A percentile compares a stretch with the other conserved stretches of the same genome.
Conservation (phyloP, 164 flowering plant species). For the Dillenia turbinata region DNA sequence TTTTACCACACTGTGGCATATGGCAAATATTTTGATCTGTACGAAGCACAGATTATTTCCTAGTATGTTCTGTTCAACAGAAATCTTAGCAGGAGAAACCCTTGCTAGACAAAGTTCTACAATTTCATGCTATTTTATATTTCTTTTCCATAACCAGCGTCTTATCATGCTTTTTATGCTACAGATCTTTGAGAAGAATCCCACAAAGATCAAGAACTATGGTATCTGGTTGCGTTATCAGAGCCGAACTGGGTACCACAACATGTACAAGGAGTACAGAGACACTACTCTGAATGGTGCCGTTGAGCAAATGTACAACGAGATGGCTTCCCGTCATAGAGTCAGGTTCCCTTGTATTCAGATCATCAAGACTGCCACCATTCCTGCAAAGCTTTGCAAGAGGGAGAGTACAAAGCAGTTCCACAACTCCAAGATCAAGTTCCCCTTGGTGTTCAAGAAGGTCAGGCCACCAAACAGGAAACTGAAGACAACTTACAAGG, state of each 20-base stretch:
- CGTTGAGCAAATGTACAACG: conserved; percentile 80
- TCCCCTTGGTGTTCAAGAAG: conserved; percentile 72
- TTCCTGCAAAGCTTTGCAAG: conserved; percentile 84
- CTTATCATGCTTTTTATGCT: neutral
- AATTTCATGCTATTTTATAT: no score
- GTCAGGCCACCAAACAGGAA: conserved; percentile 77
- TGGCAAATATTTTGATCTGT: no score
- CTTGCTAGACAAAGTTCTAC: no score
- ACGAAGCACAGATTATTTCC: no score
- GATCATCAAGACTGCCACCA: conserved; percentile 81
- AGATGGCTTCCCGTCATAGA: conserved; percentile 93
- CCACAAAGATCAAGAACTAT: conserved; percentile 74
- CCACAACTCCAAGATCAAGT: conserved; percentile 71
- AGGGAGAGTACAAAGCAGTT: conserved; percentile 84
- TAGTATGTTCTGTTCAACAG: no score
- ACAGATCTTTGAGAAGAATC: conserved; percentile 81
- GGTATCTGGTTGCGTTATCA: conserved; percentile 86
- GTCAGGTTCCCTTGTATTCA: conserved; percentile 82
- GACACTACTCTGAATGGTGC: conserved; percentile 87
- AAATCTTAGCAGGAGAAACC: no score
- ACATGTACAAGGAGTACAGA: conserved; percentile 92
- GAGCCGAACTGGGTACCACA: conserved; percentile 83
- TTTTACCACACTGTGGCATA: no score
- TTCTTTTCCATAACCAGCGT: neutral
- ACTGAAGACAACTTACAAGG: conserved; percentile 90